phyloP scores from a whole-genome alignment of 1,284 basidiomycete genomes.

The Trametes polyzona region DNA sequence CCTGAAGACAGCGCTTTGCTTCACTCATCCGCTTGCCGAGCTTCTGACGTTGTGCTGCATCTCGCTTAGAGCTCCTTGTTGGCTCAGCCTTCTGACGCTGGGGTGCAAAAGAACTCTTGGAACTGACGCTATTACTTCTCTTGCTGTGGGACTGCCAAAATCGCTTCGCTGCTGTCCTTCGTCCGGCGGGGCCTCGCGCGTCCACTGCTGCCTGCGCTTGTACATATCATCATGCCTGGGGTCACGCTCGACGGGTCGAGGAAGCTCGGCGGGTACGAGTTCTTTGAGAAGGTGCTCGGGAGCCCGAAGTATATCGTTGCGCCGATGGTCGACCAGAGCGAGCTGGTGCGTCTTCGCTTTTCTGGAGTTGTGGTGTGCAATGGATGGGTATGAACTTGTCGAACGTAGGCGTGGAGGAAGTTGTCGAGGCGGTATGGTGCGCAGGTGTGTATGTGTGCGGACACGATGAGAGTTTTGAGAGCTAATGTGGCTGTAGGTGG shows the following conservation, averaged over 20 bases:
- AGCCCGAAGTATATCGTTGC: constrained; percentile 90
- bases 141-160: constrained; percentile 5
- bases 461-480: background rate
- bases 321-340: constrained; percentile 98
- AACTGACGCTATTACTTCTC: background rate
- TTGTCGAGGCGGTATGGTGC: constrained; percentile 88
- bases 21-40: background rate
- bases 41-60: no score
- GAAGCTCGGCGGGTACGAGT: constrained; percentile 81
- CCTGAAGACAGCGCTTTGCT: background rate
- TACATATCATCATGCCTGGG: constrained; percentile 30
- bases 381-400: background rate
- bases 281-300: constrained; percentile 78
- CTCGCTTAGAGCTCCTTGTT: no score
- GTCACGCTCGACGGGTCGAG: constrained; percentile 21
- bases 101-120: background rate
- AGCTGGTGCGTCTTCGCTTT: constrained; percentile 66
- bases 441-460: constrained; percentile 48
- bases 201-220: constrained; percentile 16
- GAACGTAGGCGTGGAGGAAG: constrained; percentile 81
- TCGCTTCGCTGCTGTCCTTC: constrained; percentile 7
- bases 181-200: constrained; percentile 18
- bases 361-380: background rate
- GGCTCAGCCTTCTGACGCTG: background rate
- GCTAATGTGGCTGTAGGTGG: constrained; percentile 52